phyloP scores from a whole-genome alignment of 805 yeast species.

The Candida palmyrensis region DNA sequence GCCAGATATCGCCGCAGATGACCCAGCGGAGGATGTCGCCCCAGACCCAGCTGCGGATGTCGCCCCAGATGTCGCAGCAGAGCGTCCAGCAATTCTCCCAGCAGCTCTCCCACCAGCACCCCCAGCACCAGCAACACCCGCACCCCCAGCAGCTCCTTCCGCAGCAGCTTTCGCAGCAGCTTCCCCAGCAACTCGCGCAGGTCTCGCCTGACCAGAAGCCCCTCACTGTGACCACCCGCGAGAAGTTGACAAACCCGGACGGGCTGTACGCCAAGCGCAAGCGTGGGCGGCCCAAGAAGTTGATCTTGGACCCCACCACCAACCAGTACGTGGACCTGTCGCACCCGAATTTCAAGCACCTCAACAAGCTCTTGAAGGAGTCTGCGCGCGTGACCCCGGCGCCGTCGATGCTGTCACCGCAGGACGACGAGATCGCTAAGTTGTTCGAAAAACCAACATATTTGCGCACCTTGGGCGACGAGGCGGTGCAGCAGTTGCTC shows the following conservation, averaged over 20 bases:
- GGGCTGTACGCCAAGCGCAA: slow-evolving; percentile 23
- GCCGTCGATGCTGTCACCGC: slow-evolving; percentile 9
- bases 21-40: slow-evolving; percentile 8
- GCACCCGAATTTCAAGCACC: slow-evolving; percentile 37
- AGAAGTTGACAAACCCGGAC: slow-evolving; percentile 1
- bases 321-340: slow-evolving; percentile 35
- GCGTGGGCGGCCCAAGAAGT: slow-evolving; percentile 39
- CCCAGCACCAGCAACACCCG: not conserved
- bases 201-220: slow-evolving; percentile 4
- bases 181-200: not conserved
- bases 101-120: slow-evolving; percentile 1
- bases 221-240: not conserved
- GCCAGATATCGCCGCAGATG: no score
- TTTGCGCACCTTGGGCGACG: slow-evolving; percentile 24
- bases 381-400: slow-evolving; percentile 2
- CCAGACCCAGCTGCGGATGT: slow-evolving; percentile 10
- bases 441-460: slow-evolving; percentile 25
- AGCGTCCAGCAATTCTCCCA: slow-evolving; percentile 5
- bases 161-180: slow-evolving; percentile 5
- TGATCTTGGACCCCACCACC: slow-evolving; percentile 37
- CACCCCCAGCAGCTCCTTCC: not conserved
- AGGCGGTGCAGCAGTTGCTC: slow-evolving; percentile 29
- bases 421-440: slow-evolving; percentile 11
- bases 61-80: slow-evolving; percentile 11
- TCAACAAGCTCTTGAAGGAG: slow-evolving; percentile 22